Evolutionary conservation across 2,329 filamentous ascomycete species (phyloP).

Genomic region (Fragosphaeria purpurea): DNA sequence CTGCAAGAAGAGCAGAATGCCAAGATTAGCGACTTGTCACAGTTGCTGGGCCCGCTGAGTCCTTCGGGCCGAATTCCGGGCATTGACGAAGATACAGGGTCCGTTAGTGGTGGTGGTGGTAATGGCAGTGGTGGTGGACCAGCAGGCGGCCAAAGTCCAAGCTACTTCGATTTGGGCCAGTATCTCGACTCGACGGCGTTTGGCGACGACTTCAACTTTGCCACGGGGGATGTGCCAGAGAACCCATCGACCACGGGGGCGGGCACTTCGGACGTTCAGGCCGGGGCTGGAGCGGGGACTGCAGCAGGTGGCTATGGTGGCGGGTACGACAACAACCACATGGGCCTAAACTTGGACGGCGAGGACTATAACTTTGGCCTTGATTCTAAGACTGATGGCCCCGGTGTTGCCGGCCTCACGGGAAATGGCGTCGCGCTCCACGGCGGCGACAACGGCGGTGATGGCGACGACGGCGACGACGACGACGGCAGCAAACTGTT

Average conservation of each 20-base stretch:
- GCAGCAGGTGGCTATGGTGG: not conserved
- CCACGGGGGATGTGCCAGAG: constrained; percentile 23
- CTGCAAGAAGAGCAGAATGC: constrained; percentile 70
- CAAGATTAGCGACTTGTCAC: constrained; percentile 65
- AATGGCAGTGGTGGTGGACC: not conserved
- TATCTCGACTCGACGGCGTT: constrained; percentile 35
- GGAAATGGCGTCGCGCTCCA: constrained; percentile 13
- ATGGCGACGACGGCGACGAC: constrained; percentile 12
- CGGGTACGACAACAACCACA: not conserved
- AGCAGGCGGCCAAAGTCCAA: constrained; percentile 15
- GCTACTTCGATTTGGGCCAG: constrained; percentile 39
- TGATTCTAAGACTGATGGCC: constrained; percentile 23
- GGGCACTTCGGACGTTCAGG: constrained; percentile 7
- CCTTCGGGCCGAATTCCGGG: constrained; percentile 72
- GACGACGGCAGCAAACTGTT: not conserved
- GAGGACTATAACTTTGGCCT: constrained; percentile 44
- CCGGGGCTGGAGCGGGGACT: constrained; percentile 23
- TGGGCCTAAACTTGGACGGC: constrained; percentile 20
- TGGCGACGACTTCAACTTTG: constrained; percentile 40
- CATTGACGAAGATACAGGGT: constrained; percentile 34
- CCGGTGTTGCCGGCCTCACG: too few species aligned
- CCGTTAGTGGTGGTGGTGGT: not conserved
- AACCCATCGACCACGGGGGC: constrained; percentile 13
- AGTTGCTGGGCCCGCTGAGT: constrained; percentile 66
- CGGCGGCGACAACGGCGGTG: constrained; percentile 13